Evolutionary conservation across 129 eudicot genomes (phyloP), one percentile per base, ranked within the genome.

Genomic region (Flaveria ramosissima): DNA sequence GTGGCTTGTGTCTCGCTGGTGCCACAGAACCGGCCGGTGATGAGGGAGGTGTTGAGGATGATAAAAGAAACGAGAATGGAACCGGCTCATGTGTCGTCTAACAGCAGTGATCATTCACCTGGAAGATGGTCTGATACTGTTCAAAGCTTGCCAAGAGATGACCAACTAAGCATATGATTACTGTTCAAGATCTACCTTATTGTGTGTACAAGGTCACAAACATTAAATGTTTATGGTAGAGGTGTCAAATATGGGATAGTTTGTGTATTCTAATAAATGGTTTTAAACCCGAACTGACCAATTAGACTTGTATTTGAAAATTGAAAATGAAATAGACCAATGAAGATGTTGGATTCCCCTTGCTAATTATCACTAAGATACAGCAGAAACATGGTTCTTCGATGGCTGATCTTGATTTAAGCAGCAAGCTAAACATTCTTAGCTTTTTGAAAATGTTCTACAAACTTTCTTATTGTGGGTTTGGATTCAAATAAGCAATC

Each of bases 71-170:
- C 88, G 7, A 86, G 98, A 72, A 84, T 86, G 1, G 90, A 86
- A 68, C 42, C 57, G 16, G 90, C 92, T 59, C 96, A 86, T 26
- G 80, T 85, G 24, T 88, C 98, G 15, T 92, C 92, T 0, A 90
- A 92, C 78, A 90, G 98, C 66, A 92, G 98, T 68, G 98, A 92
- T 56, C 98, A 88, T 86, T 92, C 98, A 11, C 96, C 96, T 0
- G 95, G 98, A 62, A 83, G 96, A 77, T 92, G 98, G 98, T 92
- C 95, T 4, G 98, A 92, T 78, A 92, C 96, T 0, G 98, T 92
- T 70, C 98, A 90, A 77, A 90, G 96, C 80, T 75, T 88, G 79
- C 90, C 95, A 6, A 88, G 96, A 82, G 98, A 88, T 30, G 92
- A 86, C 46, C 90, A 86, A 66, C 72, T 76, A 73, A 90, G 96